Conservation (phyloP, 192 early-diverging fungal genomes). For the Coemansia sp. region DNA sequence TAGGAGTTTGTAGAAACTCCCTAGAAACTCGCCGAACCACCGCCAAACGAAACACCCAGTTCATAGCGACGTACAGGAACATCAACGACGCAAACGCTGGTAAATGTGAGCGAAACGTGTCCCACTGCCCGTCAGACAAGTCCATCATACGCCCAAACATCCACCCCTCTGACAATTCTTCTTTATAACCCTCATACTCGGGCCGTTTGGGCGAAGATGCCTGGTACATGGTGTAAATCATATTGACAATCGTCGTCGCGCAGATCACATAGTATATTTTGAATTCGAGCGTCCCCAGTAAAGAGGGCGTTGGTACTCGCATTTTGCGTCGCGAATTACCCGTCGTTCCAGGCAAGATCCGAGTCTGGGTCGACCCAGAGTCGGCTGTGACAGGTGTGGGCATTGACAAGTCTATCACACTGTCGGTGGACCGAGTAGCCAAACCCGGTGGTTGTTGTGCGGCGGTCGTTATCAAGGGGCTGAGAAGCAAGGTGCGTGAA, state of each 20-base stretch:
- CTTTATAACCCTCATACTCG: constrained; percentile 45
- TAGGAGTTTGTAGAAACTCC: not conserved
- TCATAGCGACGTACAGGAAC: constrained; percentile 38
- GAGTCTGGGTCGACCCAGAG: not conserved
- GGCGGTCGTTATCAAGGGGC: constrained; percentile 13
- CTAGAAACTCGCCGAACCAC: constrained; percentile 5
- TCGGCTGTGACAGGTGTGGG: not conserved
- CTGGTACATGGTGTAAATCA: constrained; percentile 65
- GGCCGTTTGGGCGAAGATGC: constrained; percentile 46
- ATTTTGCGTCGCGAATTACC: constrained; percentile 65
- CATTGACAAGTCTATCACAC: constrained; percentile 5
- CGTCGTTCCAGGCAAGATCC: constrained; percentile 26
- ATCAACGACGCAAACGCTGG: constrained; percentile 45
- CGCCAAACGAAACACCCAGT: constrained; percentile 15
- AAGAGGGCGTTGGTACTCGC: constrained; percentile 69
- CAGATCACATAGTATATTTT: constrained; percentile 73
- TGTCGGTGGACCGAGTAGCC: not conserved
- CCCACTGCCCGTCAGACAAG: constrained; percentile 55
- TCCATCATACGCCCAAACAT: constrained; percentile 67
- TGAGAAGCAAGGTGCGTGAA: constrained; percentile 28
- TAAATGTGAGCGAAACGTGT: constrained; percentile 58
- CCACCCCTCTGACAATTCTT: constrained; percentile 67
- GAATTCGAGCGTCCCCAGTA: constrained; percentile 72
- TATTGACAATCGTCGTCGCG: constrained; percentile 60
- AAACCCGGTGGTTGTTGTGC: not conserved